Conservation (phyloP, 1,284 basidiomycete genomes). For the Spongiforma sp. region DNA sequence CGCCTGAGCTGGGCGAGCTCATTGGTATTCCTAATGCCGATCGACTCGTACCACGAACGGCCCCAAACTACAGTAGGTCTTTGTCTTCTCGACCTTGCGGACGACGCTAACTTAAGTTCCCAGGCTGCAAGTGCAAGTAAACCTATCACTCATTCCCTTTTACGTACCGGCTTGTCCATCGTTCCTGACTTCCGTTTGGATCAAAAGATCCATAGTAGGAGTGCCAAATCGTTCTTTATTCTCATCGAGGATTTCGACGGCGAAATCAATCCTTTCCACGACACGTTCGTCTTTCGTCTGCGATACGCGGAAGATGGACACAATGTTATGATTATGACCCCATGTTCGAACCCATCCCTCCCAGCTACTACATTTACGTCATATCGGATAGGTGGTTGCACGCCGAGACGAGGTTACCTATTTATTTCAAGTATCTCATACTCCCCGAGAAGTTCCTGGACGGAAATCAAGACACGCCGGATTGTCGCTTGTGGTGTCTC, state of each 20-base stretch:
- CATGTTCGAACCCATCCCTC: slow-evolving; percentile 98
- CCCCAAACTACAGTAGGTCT: slow-evolving; percentile 86
- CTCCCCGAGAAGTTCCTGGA: slow-evolving; percentile 97
- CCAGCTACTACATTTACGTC: slow-evolving; percentile 97
- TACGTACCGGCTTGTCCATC: slow-evolving; percentile 90
- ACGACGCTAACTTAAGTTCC: background rate
- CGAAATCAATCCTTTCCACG: slow-evolving; percentile 94
- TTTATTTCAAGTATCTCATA: slow-evolving; percentile 98
- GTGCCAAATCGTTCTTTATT: slow-evolving; percentile 90
- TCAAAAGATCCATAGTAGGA: slow-evolving; percentile 90
- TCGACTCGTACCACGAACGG: slow-evolving; percentile 91
- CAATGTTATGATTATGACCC: slow-evolving; percentile 92
- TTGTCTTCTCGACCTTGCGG: background rate
- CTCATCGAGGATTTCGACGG: slow-evolving; percentile 98
- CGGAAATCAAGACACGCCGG: slow-evolving; percentile 86
- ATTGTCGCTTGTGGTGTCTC: slow-evolving; percentile 75
- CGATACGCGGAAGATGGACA: slow-evolving; percentile 95
- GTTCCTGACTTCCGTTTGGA: slow-evolving; percentile 98
- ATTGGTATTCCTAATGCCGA: slow-evolving; percentile 94
- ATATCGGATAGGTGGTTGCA: slow-evolving; percentile 97
- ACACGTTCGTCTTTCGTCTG: slow-evolving; percentile 90
- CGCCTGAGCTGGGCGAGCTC: slow-evolving; percentile 90
- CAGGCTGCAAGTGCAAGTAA: slow-evolving; percentile 90
- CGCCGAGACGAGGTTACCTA: slow-evolving; percentile 91
- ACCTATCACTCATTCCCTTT: slow-evolving; percentile 88